These are phyloP conservation scores for Omphalotus olearius DNA, from an alignment of 1,284 basidiomycete genomes.

Conservation along the genomic window DNA sequence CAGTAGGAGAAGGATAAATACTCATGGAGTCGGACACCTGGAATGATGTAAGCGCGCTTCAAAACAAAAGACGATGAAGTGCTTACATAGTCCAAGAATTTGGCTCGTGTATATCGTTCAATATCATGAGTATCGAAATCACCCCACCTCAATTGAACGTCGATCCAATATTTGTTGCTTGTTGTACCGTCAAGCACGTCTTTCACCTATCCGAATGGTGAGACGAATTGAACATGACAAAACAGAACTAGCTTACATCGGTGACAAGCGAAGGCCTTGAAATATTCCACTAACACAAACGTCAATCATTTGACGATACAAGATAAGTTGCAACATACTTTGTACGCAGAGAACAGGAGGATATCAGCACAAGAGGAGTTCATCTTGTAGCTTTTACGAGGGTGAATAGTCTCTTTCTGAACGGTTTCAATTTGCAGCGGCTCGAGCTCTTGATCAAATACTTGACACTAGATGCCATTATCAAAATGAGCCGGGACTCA, in stretches of 20 bases:
- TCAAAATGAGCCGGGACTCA: slow-evolving; percentile 4
- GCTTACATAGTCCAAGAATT: slow-evolving; percentile 92
- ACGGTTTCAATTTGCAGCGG: slow-evolving; percentile 99
- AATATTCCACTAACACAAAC: slow-evolving; percentile 82
- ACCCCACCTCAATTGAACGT: slow-evolving; percentile 97
- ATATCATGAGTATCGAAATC: slow-evolving; percentile 99
- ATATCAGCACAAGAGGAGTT: slow-evolving; percentile 98
- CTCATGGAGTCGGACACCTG: slow-evolving; percentile 93
- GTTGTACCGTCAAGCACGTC: slow-evolving; percentile 97
- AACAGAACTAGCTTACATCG: slow-evolving; percentile 54
- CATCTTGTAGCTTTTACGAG: slow-evolving; percentile 99
- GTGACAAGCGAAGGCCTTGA: slow-evolving; percentile 93
- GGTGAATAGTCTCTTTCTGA: slow-evolving; percentile 99
- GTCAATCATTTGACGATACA: not conserved
- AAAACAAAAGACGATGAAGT: not conserved
- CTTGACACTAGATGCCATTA: slow-evolving; percentile 68
- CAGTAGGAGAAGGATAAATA: slow-evolving; percentile 97
- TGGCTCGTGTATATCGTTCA: slow-evolving; percentile 95
- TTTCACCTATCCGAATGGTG: slow-evolving; percentile 55
- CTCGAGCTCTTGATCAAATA: slow-evolving; percentile 98
- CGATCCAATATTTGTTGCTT: slow-evolving; percentile 99
- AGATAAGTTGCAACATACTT: slow-evolving; percentile 36
- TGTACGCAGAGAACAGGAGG: slow-evolving; percentile 93
- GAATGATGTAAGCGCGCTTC: slow-evolving; percentile 8
- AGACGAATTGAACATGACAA: not conserved